Conservation (phyloP, 345 rosid genomes). For the Turnera subulata region DNA sequence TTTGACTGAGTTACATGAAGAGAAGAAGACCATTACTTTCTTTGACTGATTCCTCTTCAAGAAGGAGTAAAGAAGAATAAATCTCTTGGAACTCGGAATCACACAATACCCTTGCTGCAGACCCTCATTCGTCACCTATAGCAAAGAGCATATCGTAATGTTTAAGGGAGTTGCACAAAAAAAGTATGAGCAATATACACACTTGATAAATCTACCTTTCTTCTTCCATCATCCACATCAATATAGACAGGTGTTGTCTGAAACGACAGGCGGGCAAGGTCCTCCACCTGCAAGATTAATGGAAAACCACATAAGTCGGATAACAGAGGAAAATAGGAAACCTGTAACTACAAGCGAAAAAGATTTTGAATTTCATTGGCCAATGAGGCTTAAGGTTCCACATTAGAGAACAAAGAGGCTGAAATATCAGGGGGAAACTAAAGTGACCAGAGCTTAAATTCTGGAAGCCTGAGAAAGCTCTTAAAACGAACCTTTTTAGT, state of each 20-base stretch:
- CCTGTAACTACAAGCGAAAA: too few species aligned
- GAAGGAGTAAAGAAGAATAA: too few species aligned
- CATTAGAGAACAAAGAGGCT: not conserved
- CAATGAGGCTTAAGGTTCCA: not conserved
- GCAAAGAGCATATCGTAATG: too few species aligned
- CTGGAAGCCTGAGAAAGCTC: not conserved
- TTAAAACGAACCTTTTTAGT: constrained; percentile 68
- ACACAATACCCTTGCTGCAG: too few species aligned
- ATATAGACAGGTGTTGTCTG: constrained; percentile 77
- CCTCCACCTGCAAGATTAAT: constrained; percentile 64
- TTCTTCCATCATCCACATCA: constrained; percentile 94
- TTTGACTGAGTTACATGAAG: too few species aligned
- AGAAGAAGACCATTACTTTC: too few species aligned
- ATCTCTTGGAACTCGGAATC: too few species aligned
- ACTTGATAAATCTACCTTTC: constrained; percentile 57
- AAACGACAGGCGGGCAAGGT: constrained; percentile 89
- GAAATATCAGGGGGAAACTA: not conserved
- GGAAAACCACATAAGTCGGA: not conserved
- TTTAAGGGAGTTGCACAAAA: too few species aligned
- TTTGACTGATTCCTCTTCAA: too few species aligned
- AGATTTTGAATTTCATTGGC: too few species aligned
- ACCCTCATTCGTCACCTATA: too few species aligned
- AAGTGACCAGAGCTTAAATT: not conserved
- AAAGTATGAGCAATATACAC: too few species aligned
- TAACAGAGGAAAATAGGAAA: not conserved